phyloP scores from a whole-genome alignment of 768 basidiomycete species.

The Kwoniella newhampshirensis region DNA sequence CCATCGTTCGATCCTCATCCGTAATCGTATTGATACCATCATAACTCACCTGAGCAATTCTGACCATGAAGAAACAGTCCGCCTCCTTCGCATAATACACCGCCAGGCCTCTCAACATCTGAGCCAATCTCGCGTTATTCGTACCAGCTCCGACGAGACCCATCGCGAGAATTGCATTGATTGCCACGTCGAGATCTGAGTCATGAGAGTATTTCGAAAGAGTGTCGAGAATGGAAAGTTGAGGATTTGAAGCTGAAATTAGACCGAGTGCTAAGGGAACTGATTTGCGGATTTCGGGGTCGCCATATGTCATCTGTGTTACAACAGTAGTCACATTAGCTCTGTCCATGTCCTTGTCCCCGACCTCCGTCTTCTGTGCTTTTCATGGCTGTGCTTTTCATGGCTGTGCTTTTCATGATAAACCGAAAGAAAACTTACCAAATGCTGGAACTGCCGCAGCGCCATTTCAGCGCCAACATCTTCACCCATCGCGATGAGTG shows the following conservation, averaged over 20 bases:
- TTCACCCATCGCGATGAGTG: constrained; percentile 95
- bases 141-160: constrained; percentile 96
- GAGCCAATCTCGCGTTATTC: constrained; percentile 95
- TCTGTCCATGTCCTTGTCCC: background rate
- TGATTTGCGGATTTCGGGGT: constrained; percentile 83
- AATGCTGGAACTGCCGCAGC: constrained; percentile 93
- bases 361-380: too few relatives aligned
- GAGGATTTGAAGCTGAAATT: constrained; percentile 92
- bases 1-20: too few relatives aligned
- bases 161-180: constrained; percentile 98
- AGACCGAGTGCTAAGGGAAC: constrained; percentile 94
- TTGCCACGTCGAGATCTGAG: constrained; percentile 91
- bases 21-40: too few relatives aligned
- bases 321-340: constrained; percentile 26
- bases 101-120: constrained; percentile 94
- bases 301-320: constrained; percentile 95
- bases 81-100: constrained; percentile 99
- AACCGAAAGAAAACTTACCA: constrained; percentile 66
- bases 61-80: constrained; percentile 92
- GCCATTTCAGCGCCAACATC: constrained; percentile 98
- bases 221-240: constrained; percentile 89
- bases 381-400: too few relatives aligned
- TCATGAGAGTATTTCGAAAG: constrained; percentile 99
- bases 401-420: too few relatives aligned
- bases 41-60: constrained; percentile 66